Conservation (phyloP, 345 rosid species). For the Noccaea caerulescens region DNA sequence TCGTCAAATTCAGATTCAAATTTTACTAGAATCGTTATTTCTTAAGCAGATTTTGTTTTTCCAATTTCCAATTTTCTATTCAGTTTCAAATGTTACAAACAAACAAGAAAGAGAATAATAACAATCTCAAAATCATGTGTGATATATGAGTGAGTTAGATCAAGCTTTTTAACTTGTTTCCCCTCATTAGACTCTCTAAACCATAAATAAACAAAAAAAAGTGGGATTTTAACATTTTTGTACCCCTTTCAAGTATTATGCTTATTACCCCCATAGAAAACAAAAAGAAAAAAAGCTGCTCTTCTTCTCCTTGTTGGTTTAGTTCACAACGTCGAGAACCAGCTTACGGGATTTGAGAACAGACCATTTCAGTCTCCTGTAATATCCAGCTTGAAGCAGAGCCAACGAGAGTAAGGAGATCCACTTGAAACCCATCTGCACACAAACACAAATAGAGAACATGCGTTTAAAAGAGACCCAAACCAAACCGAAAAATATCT, state of each 20-base stretch:
- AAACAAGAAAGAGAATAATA: background rate
- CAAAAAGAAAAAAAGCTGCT: constrained; percentile 1
- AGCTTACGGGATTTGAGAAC: constrained; percentile 86
- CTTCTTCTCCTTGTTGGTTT: constrained; percentile 17
- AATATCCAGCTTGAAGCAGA: constrained; percentile 87
- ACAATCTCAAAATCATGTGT: constrained; percentile 25
- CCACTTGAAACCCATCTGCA: constrained; percentile 99
- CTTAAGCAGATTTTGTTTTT: no score
- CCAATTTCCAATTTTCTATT: no score
- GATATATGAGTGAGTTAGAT: background rate
- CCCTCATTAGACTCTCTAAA: constrained; percentile 21
- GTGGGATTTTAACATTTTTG: constrained; percentile 3
- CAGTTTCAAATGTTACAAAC: background rate
- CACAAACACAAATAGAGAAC: constrained; percentile 14
- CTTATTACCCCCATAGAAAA: constrained; percentile 16
- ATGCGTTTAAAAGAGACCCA: constrained; percentile 11
- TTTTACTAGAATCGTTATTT: no score
- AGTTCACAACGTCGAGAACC: constrained; percentile 89
- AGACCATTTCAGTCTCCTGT: constrained; percentile 91
- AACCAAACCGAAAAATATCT: background rate
- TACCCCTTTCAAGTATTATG: constrained; percentile 10
- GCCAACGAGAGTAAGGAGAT: constrained; percentile 84
- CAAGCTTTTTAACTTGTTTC: constrained; percentile 10
- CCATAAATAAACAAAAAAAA: background rate
- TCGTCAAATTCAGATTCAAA: no score